phyloP scores from a whole-genome alignment of 768 basidiomycete genomes.

The Termitomyces sp. region DNA sequence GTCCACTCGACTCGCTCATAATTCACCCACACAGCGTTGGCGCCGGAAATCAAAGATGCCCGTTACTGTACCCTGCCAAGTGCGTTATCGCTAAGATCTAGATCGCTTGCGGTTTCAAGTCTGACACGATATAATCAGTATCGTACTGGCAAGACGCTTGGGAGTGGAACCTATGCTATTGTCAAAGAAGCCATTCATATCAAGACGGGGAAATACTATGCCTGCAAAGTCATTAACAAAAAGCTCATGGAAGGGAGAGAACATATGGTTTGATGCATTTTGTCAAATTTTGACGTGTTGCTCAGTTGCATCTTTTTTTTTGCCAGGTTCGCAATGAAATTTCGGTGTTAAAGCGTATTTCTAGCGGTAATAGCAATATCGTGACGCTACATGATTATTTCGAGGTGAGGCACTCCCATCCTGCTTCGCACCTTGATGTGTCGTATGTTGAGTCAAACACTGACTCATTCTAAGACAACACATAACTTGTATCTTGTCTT shows the following conservation, averaged over 20 bases:
- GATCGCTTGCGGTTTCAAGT: neutral
- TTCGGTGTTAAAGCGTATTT: conserved; percentile 87
- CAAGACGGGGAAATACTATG: conserved; percentile 88
- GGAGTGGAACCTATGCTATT: conserved; percentile 92
- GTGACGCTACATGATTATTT: conserved; percentile 96
- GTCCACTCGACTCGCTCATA: neutral
- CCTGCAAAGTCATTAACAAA: conserved; percentile 99
- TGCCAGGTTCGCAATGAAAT: conserved; percentile 93
- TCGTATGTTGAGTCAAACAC: neutral
- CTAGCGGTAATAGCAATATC: conserved; percentile 84
- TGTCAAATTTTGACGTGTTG: conserved; percentile 4
- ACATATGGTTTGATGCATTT: conserved; percentile 70
- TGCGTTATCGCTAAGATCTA: conserved; percentile 17
- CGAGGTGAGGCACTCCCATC: conserved; percentile 47
- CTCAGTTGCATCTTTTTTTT: neutral
- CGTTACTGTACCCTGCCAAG: conserved; percentile 43
- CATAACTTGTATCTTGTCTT: conserved; percentile 94
- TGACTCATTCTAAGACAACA: conserved; percentile 49
- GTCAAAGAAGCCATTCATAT: conserved; percentile 95
- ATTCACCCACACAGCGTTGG: conserved; percentile 3
- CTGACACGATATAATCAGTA: conserved; percentile 41
- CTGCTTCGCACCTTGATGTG: neutral
- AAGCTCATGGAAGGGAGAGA: conserved; percentile 97
- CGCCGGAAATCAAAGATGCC: conserved; percentile 19
- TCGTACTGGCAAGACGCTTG: conserved; percentile 81